Evolutionary conservation across 1,284 basidiomycete genomes (phyloP).

Genomic region (Naganishia liquefaciens): DNA sequence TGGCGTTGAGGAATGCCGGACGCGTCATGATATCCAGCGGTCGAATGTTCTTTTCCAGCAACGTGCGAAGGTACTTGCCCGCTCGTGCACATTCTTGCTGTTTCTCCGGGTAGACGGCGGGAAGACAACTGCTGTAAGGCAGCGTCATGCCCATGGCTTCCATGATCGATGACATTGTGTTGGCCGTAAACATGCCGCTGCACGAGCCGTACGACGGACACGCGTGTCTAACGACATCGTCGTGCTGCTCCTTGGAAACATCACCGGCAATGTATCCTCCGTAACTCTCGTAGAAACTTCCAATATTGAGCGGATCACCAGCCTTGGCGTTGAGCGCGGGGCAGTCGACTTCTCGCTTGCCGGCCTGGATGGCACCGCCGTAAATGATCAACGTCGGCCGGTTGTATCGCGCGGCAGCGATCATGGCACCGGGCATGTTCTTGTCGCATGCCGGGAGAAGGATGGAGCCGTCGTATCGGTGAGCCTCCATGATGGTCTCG

Average conservation of each 20-base stretch:
- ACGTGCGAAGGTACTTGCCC: conserved; percentile 71
- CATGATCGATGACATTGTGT: conserved; percentile 69
- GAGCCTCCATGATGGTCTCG: conserved; percentile 59
- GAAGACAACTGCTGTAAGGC: conserved; percentile 78
- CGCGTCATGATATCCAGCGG: conserved; percentile 87
- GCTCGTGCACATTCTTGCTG: conserved; percentile 77
- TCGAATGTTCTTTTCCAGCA: conserved; percentile 80
- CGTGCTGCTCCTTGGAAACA: conserved; percentile 72
- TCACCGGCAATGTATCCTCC: conserved; percentile 64
- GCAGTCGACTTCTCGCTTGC: conserved; percentile 73
- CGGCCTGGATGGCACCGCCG: conserved; percentile 78
- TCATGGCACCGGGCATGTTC: conserved; percentile 88
- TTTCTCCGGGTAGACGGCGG: conserved; percentile 80
- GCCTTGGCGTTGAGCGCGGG: conserved; percentile 73
- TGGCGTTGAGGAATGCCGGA: conserved; percentile 82
- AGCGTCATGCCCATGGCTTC: conserved; percentile 75
- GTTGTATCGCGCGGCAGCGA: conserved; percentile 79
- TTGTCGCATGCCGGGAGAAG: conserved; percentile 63
- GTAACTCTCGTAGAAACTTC: conserved; percentile 64
- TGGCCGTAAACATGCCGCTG: conserved; percentile 62
- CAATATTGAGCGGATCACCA: conserved; percentile 58
- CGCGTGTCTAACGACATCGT: conserved; percentile 76
- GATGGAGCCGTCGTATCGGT: conserved; percentile 75
- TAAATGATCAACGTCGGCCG: conserved; percentile 82
- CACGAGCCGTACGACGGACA: conserved; percentile 76